Conservation (phyloP, 225 moss, liverwort and hornwort genomes). For the Marchantia paleacea region DNA sequence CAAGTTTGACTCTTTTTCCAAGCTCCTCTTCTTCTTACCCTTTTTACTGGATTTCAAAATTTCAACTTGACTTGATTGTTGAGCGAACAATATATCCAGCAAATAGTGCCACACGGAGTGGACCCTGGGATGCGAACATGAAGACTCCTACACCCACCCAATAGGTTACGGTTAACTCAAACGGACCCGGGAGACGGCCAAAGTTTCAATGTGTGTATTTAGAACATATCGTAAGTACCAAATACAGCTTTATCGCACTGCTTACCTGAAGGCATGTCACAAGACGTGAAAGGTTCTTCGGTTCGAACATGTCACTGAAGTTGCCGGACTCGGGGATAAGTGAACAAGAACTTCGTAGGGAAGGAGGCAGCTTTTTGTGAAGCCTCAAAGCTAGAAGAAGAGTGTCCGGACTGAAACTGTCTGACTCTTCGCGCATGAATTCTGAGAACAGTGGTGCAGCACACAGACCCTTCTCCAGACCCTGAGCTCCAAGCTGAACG, state of each 20-base stretch:
- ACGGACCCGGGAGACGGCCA: background rate
- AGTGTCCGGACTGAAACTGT: constrained; percentile 59
- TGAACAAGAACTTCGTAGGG: constrained; percentile 40
- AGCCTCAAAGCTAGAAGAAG: constrained; percentile 64
- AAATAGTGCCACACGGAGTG: constrained; percentile 76
- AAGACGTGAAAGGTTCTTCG: constrained; percentile 56
- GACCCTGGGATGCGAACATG: constrained; percentile 82
- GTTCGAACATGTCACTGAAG: constrained; percentile 63
- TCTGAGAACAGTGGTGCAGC: constrained; percentile 66
- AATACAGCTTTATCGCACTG: background rate
- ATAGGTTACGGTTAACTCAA: background rate
- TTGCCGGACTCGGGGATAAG: constrained; percentile 65
- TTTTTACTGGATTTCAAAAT: constrained; percentile 45
- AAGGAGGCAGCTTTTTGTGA: constrained; percentile 58
- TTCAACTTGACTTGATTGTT: constrained; percentile 12
- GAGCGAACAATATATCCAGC: constrained; percentile 55
- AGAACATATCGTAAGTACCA: background rate
- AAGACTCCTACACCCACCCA: constrained; percentile 57
- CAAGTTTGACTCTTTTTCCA: constrained; percentile 32
- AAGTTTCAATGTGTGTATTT: background rate
- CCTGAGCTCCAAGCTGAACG: constrained; percentile 63
- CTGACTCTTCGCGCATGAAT: constrained; percentile 51
- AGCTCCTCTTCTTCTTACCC: constrained; percentile 38
- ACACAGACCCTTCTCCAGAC: constrained; percentile 63
- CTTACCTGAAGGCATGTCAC: constrained; percentile 81